Base-by-base conservation (phyloP, 2,329 filamentous ascomycete genomes). In the Hortaea werneckii region DNA sequence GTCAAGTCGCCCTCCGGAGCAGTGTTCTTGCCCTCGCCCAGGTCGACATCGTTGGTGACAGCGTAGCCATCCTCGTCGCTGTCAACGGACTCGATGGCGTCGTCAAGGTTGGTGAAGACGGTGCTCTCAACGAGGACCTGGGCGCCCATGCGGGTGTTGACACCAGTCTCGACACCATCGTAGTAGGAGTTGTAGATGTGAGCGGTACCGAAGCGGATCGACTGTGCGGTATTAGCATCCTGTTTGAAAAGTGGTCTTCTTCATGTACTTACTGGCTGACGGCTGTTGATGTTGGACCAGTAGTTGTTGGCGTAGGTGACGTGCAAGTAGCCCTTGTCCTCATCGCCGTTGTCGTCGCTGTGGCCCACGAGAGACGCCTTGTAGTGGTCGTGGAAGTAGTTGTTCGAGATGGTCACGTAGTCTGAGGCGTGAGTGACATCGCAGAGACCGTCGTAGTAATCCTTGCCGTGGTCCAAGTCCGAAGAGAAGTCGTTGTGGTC, bases 271-370 rank as follows among this genome's bases (percentile, higher is more conserved):
- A 20, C 20, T 20, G 82, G 81, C 0, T 66, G 68, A 45, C 81
- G 80, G 6, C 76, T 80, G 71, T 81, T 79, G 60, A 82, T 64
- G 68, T 83, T 81, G 53, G 60, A 58, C 72, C 73, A 83, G 69
- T 77, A 70, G 74, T 84, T 84, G 71, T 82, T 77, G 66, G 74
- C 72, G 61, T 80, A 82, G 46, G 81, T 84, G 45, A 85, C 68
- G 58, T 69, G 75, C 40, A 84, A 70, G 32, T 35, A 12, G n/a
- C 32, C 32, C 9, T 9, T 35, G n/a, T 35, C 32, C 32, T 35
- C 32, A 58, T 57, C 65, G 30, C 52, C 65, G 67, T 81, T 81
- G 65, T 51, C 70, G 69, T 82, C 75, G 34, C 71, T 75, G 70
- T 82, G 78, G 10, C 77, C 78, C 46, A 80, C 67, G 6, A 81